Base-by-base conservation (phyloP, 257 asterid genomes). In the Nicotiana obtusifolia region DNA sequence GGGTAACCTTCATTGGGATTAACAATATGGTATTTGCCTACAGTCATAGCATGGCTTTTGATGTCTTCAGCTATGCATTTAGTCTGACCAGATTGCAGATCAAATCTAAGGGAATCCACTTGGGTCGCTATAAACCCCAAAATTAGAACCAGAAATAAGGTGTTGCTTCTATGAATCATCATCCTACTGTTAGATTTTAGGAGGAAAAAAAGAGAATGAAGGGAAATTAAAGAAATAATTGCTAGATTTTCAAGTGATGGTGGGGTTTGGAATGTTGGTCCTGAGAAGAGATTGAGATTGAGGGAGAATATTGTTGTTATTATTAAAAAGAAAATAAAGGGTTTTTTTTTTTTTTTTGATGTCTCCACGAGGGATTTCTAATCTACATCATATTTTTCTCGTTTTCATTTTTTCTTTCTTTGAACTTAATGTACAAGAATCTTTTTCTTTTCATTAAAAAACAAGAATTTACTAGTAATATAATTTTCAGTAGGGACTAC, bases 31-130 rank as follows among this genome's bases (percentile, higher is more conserved):
- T 95, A 95, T 64, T 94, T 95, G 64, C 98, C 99, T 33, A 95
- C 97, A 49, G 97, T 95, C 99, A 95, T 95, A 20, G 97, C 86
- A 87, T 91, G 92, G 82, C 90, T 86, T 90, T 94, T 93, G 76
- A 95, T 91, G 37, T 95, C 97, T 88, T 95, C 99, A 64, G 99
- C 86, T 90, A 95, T 95, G 89, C 99, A 95, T 87, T 95, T 95
- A n/a, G 97, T 89, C 44, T 85, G 92, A 66, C 98, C 97, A 81
- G 98, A 92, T 81, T 88, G 87, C 86, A 95, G 87, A 83, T 95
- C 98, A 88, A 95, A 95, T 76, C 92, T 93, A 88, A 93, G 87
- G 84, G 98, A 90, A 52, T 88, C 87, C 28, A 88, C 97, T 86
- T 83, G 86, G 35, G 41, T 83, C 80, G 91, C 64, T 86, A 90